These are phyloP conservation scores for Colletotrichum magnum DNA, from an alignment of 2,329 filamentous ascomycete genomes.

Conservation along the genomic window DNA sequence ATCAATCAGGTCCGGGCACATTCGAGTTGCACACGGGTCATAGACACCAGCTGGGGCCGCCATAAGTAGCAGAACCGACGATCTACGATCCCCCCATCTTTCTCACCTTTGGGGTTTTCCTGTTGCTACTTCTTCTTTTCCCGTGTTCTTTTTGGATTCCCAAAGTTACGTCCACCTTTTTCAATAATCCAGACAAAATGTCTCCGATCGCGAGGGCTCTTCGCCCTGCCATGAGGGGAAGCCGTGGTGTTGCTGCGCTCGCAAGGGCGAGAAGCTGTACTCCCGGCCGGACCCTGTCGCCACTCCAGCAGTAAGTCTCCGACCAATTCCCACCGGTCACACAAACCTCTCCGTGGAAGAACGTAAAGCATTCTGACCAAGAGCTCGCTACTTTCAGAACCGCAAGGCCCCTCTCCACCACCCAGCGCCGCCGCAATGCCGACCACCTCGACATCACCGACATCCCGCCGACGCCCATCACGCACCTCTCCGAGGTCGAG, in stretches of 20 bases:
- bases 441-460: conserved; percentile 75
- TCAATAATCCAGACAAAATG: conserved; percentile 50
- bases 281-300: conserved; percentile 34
- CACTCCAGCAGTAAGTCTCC: conserved; percentile 50
- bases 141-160: neutral
- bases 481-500: conserved; percentile 92
- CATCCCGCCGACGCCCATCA: conserved; percentile 91
- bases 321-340: neutral
- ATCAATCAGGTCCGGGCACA: conserved; percentile 28
- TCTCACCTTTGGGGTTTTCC: neutral
- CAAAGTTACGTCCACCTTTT: neutral
- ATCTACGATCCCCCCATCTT: conserved; percentile 20
- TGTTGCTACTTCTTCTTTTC: conserved; percentile 17
- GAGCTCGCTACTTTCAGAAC: conserved; percentile 42
- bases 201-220: conserved; percentile 66
- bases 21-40: conserved; percentile 25
- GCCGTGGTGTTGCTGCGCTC: conserved; percentile 51
- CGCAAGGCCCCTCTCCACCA: conserved; percentile 72
- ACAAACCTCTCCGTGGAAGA: neutral
- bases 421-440: conserved; percentile 66
- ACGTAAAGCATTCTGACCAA: too few species aligned
- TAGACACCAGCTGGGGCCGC: conserved; percentile 28
- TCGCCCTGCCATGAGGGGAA: conserved; percentile 65
- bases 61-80: conserved; percentile 4
- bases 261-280: conserved; percentile 45